Evolutionary conservation across 2,329 filamentous ascomycete genomes (phyloP).

Genomic region (Dendryphion nanum): DNA sequence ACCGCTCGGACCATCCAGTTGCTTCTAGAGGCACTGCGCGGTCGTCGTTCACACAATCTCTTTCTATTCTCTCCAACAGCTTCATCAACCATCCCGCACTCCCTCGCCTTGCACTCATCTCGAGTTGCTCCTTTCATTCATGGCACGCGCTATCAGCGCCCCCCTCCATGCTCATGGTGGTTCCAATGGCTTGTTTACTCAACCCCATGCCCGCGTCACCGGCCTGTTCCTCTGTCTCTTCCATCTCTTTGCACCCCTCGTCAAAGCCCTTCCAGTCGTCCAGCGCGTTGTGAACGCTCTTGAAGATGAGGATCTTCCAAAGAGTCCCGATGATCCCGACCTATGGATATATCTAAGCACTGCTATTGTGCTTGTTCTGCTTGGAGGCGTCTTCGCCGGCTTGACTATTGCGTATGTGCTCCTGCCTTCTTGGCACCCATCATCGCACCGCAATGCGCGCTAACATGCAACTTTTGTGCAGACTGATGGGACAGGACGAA

Average conservation of each 20-base stretch:
- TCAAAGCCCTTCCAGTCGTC: constrained; percentile 34
- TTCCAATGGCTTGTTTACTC: constrained; percentile 29
- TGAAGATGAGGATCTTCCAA: constrained; percentile 31
- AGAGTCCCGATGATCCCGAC: constrained; percentile 54
- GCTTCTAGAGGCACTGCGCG: too few species aligned
- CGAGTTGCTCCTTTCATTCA: too few species aligned
- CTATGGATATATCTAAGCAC: constrained; percentile 80
- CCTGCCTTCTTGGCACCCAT: not conserved
- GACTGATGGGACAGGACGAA: constrained; percentile 75
- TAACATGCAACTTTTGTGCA: constrained; percentile 35
- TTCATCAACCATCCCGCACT: too few species aligned
- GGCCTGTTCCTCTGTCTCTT: constrained; percentile 28
- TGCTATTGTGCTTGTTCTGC: constrained; percentile 77
- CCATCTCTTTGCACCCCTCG: constrained; percentile 32
- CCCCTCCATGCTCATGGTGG: constrained; percentile 2
- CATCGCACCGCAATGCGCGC: constrained; percentile 3
- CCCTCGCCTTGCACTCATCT: too few species aligned
- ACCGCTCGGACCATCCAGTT: too few species aligned
- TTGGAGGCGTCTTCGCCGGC: constrained; percentile 91
- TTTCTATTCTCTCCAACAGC: too few species aligned
- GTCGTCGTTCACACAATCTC: too few species aligned
- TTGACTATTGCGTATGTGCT: constrained; percentile 78
- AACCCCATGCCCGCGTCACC: constrained; percentile 20
- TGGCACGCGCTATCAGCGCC: constrained; percentile 30
- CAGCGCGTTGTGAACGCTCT: constrained; percentile 20